phyloP scores from a whole-genome alignment of 345 rosid genomes.

The Gossypium turneri region DNA sequence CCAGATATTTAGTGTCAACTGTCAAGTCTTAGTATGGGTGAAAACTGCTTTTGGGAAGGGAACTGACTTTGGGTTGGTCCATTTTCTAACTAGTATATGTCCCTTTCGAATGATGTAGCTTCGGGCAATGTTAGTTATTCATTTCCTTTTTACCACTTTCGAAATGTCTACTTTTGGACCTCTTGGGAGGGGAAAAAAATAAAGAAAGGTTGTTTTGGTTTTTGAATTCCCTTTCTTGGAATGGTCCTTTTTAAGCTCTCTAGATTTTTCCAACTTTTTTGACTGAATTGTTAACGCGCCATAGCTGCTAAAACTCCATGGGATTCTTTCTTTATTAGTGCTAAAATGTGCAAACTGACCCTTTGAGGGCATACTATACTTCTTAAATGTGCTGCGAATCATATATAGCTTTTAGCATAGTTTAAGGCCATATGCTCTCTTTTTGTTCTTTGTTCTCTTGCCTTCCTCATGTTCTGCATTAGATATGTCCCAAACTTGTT shows the following conservation, averaged over 20 bases:
- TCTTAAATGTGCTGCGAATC: background rate
- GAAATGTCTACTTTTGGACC: conserved; percentile 35
- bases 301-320: background rate
- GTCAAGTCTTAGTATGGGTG: background rate
- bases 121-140: conserved; percentile 14
- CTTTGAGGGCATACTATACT: background rate
- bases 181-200: background rate
- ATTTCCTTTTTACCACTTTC: conserved; percentile 11
- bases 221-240: conserved; percentile 32
- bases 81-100: conserved; percentile 4
- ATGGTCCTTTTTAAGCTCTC: conserved; percentile 22
- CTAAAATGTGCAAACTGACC: conserved; percentile 12
- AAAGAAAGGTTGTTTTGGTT: conserved; percentile 20
- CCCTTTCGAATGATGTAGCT: conserved; percentile 27
- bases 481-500: conserved; percentile 2
- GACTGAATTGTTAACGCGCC: conserved; percentile 25
- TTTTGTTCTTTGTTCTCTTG: background rate
- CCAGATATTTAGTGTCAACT: background rate
- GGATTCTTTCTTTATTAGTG: conserved; percentile 17
- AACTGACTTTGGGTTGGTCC: conserved; percentile 7
- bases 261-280: conserved; percentile 27
- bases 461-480: conserved; percentile 4
- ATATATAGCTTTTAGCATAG: conserved; percentile 10
- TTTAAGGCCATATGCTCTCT: conserved; percentile 15
- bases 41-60: background rate